Evolutionary conservation across 306 rosid species (phyloP), one percentile per base, ranked within the genome.

Genomic region (Pterocarpus santalinus): DNA sequence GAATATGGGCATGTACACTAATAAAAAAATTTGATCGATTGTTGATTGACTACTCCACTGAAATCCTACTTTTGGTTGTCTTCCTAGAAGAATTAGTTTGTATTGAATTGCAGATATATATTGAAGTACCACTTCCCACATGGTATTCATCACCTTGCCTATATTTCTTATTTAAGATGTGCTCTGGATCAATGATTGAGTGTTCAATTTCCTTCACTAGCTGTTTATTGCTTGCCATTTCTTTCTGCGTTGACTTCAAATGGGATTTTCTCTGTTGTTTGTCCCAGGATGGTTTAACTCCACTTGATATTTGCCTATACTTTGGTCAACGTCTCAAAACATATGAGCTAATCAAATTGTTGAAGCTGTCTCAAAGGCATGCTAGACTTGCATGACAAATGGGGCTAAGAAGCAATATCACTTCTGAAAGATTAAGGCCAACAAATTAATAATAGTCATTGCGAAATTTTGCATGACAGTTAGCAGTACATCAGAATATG

Each of bases 231-330:
- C 64, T 57, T 0, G 39, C 28, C 28, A 22, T 22, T 22, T 22
- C 28, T 22, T 22, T 22, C 28, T 22, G 28, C 28, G 28, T 68
- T 80, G 70, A 69, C 11, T 11, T 17, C 75, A 32, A 22, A 64
- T 61, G 55, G 32, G 16, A 61, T 63, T 47, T 35, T 70, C 33
- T 7, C 13, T 82, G 11, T 63, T 83, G 43, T 67, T 77, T 83
- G 57, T 76, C 74, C 60, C 94, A 95, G 97, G 97, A 88, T 83
- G 95, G 95, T 53, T 89, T 91, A 22, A 22, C 28, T 22, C 28
- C 28, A 22, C 28, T 22, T 22, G 28, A 22, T 22, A 22, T 22
- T 22, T 22, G 28, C 28, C 28, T 22, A 22, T 22, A 22, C 28
- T 22, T 22, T 22, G 28, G 28, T 22, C 28, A 22, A 22, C 0